These are phyloP conservation scores for Camellia granthamiana DNA, from an alignment of 148 eudicot genomes.

Conservation along the genomic window DNA sequence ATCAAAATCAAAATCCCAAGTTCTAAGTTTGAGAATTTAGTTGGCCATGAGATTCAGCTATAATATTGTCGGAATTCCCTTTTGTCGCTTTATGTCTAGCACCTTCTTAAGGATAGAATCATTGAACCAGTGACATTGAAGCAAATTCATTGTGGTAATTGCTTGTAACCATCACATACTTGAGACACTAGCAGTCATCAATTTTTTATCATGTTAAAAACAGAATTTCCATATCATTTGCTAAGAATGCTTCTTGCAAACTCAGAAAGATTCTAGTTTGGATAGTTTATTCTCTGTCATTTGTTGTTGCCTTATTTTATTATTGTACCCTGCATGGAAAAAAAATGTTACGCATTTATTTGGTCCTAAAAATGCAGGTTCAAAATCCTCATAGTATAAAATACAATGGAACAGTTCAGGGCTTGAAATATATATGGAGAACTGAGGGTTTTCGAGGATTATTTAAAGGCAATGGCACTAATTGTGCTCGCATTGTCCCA, in stretches of 20 bases:
- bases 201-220: background rate
- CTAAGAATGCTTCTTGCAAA: background rate
- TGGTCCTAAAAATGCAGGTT: conserved; percentile 48
- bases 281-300: background rate
- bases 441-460: conserved; percentile 89
- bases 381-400: conserved; percentile 86
- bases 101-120: background rate
- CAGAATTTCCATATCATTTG: background rate
- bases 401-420: conserved; percentile 80
- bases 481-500: conserved; percentile 94
- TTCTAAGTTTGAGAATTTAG: background rate
- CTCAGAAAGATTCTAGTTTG: background rate
- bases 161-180: background rate
- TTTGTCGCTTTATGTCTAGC: background rate
- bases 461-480: conserved; percentile 93
- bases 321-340: background rate
- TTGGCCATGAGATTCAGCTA: conserved; percentile 3
- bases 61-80: background rate
- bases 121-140: background rate
- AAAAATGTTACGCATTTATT: conserved; percentile 8
- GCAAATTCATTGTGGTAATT: background rate
- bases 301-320: background rate
- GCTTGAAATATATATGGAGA: conserved; percentile 84
- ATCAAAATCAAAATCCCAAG: background rate
- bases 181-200: background rate